Conservation (phyloP, 331 rosid genomes). For the Spiraea crenata region DNA sequence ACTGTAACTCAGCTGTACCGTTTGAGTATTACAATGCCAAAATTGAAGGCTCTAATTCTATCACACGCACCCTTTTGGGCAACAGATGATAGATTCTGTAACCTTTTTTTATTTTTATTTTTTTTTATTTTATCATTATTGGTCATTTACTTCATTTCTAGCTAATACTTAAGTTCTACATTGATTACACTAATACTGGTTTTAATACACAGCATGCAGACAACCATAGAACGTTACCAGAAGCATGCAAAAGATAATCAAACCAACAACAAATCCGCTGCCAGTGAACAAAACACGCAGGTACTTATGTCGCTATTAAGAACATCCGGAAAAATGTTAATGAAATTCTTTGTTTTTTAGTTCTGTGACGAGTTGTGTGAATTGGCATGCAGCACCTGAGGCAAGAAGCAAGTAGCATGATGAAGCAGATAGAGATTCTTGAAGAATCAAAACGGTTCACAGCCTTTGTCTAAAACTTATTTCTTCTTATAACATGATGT, state of each 20-base stretch:
- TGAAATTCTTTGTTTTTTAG: not conserved
- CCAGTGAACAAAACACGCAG: slow-evolving; percentile 55
- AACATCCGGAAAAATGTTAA: no score
- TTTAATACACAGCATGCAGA: slow-evolving; percentile 49
- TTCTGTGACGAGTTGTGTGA: not conserved
- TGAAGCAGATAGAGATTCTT: slow-evolving; percentile 66
- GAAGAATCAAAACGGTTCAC: slow-evolving; percentile 74
- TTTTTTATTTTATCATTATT: no score
- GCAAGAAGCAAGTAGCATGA: slow-evolving; percentile 63
- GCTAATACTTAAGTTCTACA: no score
- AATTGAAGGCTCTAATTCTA: no score
- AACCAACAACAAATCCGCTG: slow-evolving; percentile 20
- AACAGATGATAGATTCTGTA: no score
- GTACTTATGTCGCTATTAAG: slow-evolving; percentile 19
- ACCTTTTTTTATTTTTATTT: no score
- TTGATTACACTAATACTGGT: not conserved
- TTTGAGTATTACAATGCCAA: no score
- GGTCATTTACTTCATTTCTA: no score
- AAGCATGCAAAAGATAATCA: slow-evolving; percentile 45
- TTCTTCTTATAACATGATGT: not conserved
- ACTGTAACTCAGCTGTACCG: no score
- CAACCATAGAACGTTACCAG: slow-evolving; percentile 59
- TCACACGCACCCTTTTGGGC: no score
- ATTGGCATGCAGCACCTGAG: slow-evolving; percentile 54
- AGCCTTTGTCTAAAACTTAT: slow-evolving; percentile 18